Evolutionary conservation across 108 stramenopile genomes (phyloP).

Genomic region (Cyclotella sp.): DNA sequence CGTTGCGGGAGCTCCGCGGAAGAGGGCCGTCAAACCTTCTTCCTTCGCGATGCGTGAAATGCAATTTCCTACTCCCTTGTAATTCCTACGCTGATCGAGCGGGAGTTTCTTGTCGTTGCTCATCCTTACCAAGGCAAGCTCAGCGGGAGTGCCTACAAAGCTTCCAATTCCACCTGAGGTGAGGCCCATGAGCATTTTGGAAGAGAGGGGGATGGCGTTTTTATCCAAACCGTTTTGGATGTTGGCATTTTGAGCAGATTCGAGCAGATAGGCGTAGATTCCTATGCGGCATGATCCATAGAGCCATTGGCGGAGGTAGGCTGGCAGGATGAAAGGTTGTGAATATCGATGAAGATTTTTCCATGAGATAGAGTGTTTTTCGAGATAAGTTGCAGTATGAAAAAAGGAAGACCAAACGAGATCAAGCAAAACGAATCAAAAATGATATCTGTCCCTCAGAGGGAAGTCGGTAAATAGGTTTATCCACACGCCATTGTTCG

Average conservation of each 20-base stretch:
- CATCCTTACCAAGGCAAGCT: constrained; percentile 77
- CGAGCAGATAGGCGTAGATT: constrained; percentile 71
- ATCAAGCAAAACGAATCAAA: background rate
- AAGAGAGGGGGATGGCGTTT: constrained; percentile 62
- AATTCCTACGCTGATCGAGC: constrained; percentile 61
- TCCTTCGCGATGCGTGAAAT: constrained; percentile 64
- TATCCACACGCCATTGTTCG: constrained; percentile 15
- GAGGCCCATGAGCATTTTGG: constrained; percentile 71
- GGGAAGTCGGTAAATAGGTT: constrained; percentile 37
- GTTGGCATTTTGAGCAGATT: constrained; percentile 65
- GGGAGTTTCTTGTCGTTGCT: constrained; percentile 75
- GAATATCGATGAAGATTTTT: background rate
- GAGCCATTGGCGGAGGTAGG: constrained; percentile 77
- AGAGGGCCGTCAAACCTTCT: constrained; percentile 62
- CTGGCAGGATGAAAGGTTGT: constrained; percentile 7
- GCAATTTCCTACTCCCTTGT: constrained; percentile 70
- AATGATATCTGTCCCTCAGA: constrained; percentile 31
- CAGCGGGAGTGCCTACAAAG: constrained; percentile 75
- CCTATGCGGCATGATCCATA: constrained; percentile 80
- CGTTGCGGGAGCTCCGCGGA: constrained; percentile 72
- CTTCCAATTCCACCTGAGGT: constrained; percentile 74
- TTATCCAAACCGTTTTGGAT: constrained; percentile 58
- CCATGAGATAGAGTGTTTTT: no score
- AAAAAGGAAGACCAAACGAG: no score
- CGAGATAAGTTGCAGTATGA: no score